Base-by-base conservation (phyloP, 2,329 filamentous ascomycete species). In the Penicillium freii region DNA sequence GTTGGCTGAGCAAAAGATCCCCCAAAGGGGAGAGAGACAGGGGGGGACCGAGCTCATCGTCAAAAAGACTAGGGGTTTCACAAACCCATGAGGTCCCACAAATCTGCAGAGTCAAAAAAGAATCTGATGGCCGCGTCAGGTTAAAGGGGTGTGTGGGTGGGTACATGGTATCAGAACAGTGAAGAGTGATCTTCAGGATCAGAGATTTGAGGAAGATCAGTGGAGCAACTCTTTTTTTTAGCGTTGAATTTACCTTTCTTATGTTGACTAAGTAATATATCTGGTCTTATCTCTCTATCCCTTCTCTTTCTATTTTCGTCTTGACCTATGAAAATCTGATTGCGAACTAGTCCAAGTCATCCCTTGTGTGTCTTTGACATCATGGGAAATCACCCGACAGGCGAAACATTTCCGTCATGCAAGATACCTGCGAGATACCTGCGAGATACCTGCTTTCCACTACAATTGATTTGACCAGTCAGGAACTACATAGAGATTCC, bases 41-140 rank as follows among this genome's bases (percentile, higher is more conserved):
- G 51, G 34, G 51, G 25, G 17, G 11, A 15, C 45, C 33, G 51
- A 57, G 56, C 51, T 54, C 40, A n/a, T 40, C 21, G 51, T 45
- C 33, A 38, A 49, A 55, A 27, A 50, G 51, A 39, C 44, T 25
- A 49, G 51, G 38, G 56, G 56, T 58, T 58, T 29, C 56, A 58
- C 56, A 55, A 33, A 31, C 23, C 45, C 45, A 45, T 54, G 36
- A 57, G 45, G 56, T 58, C 53, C 44, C 51, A 58, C 56, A 58
- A 47, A 25, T 25, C 31, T 5, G 31, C 31, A 55, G 38, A 55
- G 46, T 51, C 53, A 49, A 54, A 48, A 44, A 25, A 39, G 40
- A 49, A 52, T 49, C n/a, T 54, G 25, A 50, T 45, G 33, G 45
- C 19, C 38, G 40, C 25, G 27, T 51, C 46, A 43, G 9, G 55